Evolutionary conservation across 176 grass and related monocot species (phyloP).

Genomic region (Elymus sibiricus): DNA sequence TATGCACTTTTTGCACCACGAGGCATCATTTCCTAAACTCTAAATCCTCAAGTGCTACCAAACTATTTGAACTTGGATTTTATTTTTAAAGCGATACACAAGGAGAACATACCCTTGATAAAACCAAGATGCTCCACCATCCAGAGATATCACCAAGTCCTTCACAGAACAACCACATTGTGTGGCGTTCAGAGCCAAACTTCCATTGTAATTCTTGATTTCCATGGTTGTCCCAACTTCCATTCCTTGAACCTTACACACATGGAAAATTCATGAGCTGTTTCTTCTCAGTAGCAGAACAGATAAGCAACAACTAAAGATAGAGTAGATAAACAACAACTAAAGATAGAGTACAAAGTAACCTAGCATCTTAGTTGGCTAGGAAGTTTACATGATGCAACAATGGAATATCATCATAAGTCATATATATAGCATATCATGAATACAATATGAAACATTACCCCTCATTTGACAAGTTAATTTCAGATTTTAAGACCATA

Average conservation of each 20-base stretch:
- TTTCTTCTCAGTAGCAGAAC: conserved; percentile 29
- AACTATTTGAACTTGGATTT: neutral
- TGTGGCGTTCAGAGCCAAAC: conserved; percentile 51
- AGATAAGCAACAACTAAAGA: conserved; percentile 3
- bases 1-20: neutral
- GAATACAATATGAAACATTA: neutral
- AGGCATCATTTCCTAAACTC: neutral
- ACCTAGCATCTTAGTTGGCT: neutral
- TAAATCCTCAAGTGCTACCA: neutral
- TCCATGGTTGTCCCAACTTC: conserved; percentile 79
- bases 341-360: neutral
- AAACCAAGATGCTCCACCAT: conserved; percentile 98
- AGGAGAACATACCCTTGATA: conserved; percentile 85
- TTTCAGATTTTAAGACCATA: neutral
- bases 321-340: conserved; percentile 10
- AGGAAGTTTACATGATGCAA: neutral
- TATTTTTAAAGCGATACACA: conserved; percentile 1
- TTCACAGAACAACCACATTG: conserved; percentile 81
- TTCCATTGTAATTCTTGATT: conserved; percentile 73
- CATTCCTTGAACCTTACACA: conserved; percentile 95
- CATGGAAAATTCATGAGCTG: conserved; percentile 29
- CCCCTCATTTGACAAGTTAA: neutral
- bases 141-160: conserved; percentile 68
- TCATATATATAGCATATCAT: neutral
- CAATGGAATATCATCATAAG: neutral